These are phyloP conservation scores for Evernia prunastri DNA, from an alignment of 495 filamentous ascomycete genomes.

Conservation along the genomic window DNA sequence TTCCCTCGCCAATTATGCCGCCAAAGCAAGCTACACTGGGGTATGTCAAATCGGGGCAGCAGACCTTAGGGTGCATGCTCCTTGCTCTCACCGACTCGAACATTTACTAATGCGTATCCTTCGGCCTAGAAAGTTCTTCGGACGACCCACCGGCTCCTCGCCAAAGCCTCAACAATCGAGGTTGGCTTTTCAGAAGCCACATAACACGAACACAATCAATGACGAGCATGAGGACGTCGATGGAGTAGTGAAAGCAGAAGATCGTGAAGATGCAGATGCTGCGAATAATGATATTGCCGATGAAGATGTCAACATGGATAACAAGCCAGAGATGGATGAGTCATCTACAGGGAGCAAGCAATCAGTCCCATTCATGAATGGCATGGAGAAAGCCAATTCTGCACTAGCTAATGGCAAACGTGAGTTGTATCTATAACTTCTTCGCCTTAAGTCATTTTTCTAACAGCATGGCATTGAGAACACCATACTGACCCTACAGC, in stretches of 20 bases:
- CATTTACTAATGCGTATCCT: slow-evolving; percentile 10
- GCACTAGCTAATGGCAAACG: slow-evolving; percentile 10
- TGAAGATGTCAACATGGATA: slow-evolving; percentile 10
- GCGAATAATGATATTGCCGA: neutral
- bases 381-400: neutral
- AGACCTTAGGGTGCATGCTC: slow-evolving; percentile 71
- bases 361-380: neutral
- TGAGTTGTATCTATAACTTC: neutral
- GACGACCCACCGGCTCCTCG: slow-evolving; percentile 17
- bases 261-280: neutral
- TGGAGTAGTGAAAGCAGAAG: neutral
- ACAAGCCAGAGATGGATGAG: neutral
- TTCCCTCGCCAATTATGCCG: slow-evolving; percentile 18
- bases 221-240: neutral
- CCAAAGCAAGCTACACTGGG: slow-evolving; percentile 81
- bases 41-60: slow-evolving; percentile 80
- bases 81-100: neutral
- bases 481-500: neutral
- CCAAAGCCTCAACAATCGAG: slow-evolving; percentile 26
- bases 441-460: neutral
- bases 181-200: slow-evolving; percentile 23
- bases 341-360: neutral
- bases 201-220: neutral
- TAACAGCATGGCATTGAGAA: neutral
- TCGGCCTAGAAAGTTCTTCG: slow-evolving; percentile 26